Conservation (phyloP, 805 yeast genomes). For the Suhomyces canberraensis region DNA sequence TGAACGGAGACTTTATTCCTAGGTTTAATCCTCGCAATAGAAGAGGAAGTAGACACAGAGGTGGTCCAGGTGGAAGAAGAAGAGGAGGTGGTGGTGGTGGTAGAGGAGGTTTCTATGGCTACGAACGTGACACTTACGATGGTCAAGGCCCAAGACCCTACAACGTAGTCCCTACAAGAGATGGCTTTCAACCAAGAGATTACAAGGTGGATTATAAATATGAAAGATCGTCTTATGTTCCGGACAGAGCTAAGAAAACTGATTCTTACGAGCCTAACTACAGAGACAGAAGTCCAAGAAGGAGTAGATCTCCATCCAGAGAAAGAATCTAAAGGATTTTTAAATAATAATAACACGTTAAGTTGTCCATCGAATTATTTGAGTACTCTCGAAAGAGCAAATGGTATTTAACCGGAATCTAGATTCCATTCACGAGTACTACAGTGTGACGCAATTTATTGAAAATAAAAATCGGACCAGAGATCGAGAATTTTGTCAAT, state of each 20-base stretch:
- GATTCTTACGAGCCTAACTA: conserved; percentile 11
- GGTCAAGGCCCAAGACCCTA: conserved; percentile 13
- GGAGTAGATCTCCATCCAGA: neutral
- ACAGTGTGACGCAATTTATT: no score
- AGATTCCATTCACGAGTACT: no score
- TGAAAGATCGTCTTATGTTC: conserved; percentile 12
- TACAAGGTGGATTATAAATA: conserved; percentile 1
- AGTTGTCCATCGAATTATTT: no score
- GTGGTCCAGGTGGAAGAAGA: conserved; percentile 7
- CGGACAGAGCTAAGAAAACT: conserved; percentile 7
- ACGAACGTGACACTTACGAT: conserved; percentile 1
- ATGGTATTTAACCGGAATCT: no score
- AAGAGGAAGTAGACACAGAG: conserved; percentile 7
- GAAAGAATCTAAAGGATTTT: neutral
- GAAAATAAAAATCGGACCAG: no score
- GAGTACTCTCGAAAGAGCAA: no score
- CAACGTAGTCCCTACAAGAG: conserved; percentile 6
- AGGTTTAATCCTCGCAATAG: conserved; percentile 10
- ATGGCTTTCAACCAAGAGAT: neutral
- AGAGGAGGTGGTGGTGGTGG: no score
- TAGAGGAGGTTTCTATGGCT: conserved; percentile 7
- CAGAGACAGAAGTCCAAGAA: conserved; percentile 1
- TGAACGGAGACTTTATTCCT: conserved; percentile 17
- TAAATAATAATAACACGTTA: no score
- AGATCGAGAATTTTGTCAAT: no score